phyloP scores from a whole-genome alignment of 2,329 filamentous ascomycete species.

The Claviceps sp. region DNA sequence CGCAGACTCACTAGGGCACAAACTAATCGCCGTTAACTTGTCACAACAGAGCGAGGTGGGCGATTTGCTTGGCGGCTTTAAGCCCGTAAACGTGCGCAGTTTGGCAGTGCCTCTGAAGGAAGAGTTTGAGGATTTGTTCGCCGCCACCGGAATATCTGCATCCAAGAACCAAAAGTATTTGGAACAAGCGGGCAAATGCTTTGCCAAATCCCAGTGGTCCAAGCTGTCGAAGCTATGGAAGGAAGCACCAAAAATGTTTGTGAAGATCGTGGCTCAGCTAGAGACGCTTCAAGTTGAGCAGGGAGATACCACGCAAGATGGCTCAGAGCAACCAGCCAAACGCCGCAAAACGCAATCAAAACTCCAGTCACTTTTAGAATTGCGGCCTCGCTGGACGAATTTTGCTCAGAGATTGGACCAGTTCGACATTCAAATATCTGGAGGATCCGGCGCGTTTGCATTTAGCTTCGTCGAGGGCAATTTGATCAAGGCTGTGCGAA shows the following conservation, averaged over 20 bases:
- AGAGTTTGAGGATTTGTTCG: constrained; percentile 83
- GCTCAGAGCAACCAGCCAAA: constrained; percentile 51
- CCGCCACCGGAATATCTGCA: constrained; percentile 68
- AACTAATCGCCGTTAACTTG: constrained; percentile 83
- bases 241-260: constrained; percentile 79
- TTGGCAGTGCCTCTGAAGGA: constrained; percentile 84
- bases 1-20: constrained; percentile 70
- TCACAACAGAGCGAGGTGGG: constrained; percentile 96
- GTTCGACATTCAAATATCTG: constrained; percentile 67
- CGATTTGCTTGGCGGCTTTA: constrained; percentile 92
- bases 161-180: constrained; percentile 83
- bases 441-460: constrained; percentile 63
- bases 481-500: constrained; percentile 87
- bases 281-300: constrained; percentile 29
- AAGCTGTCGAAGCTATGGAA: constrained; percentile 76
- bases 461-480: constrained; percentile 96
- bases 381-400: constrained; percentile 60
- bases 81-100: constrained; percentile 82
- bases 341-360: constrained; percentile 52
- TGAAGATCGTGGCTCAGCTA: constrained; percentile 49
- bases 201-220: constrained; percentile 77
- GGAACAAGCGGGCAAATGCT: constrained; percentile 63
- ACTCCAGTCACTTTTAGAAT: constrained; percentile 45
- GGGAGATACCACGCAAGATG: constrained; percentile 17
- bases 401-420: constrained; percentile 65